These are phyloP conservation scores for Aureobasidium sp. DNA, from an alignment of 2,329 filamentous ascomycete genomes.

Conservation along the genomic window DNA sequence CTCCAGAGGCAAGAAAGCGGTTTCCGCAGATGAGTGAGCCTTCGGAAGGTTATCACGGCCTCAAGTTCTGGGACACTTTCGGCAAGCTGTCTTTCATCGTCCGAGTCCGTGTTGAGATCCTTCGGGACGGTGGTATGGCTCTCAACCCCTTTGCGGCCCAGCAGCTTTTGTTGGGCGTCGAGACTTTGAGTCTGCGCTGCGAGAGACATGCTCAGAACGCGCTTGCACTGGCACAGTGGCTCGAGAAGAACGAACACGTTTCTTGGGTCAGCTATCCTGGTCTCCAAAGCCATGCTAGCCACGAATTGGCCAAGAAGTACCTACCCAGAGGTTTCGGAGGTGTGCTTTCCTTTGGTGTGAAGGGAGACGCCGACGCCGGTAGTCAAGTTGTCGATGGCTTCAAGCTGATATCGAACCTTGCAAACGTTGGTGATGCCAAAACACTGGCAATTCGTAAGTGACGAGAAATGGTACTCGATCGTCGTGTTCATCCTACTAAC, in stretches of 20 bases:
- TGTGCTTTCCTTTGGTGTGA: slow-evolving; percentile 87
- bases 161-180: slow-evolving; percentile 78
- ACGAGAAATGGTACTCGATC: too few species aligned
- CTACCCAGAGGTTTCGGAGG: slow-evolving; percentile 77
- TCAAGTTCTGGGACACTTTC: slow-evolving; percentile 92
- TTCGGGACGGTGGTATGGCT: slow-evolving; percentile 73
- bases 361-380: slow-evolving; percentile 75
- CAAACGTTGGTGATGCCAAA: slow-evolving; percentile 94
- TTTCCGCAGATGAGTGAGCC: slow-evolving; percentile 93
- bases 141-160: slow-evolving; percentile 89
- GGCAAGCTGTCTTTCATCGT: slow-evolving; percentile 75
- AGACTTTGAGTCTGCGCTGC: slow-evolving; percentile 78
- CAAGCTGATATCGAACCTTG: slow-evolving; percentile 90
- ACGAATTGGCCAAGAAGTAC: slow-evolving; percentile 78
- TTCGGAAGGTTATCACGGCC: slow-evolving; percentile 79
- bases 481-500: background rate
- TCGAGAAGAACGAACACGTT: slow-evolving; percentile 75
- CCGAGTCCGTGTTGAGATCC: slow-evolving; percentile 77
- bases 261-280: slow-evolving; percentile 93
- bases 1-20: slow-evolving; percentile 51
- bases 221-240: slow-evolving; percentile 67
- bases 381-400: slow-evolving; percentile 86
- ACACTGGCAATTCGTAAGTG: slow-evolving; percentile 65
- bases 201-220: slow-evolving; percentile 85
- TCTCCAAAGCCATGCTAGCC: slow-evolving; percentile 69